These are phyloP conservation scores for Botrytis byssoidea DNA, from an alignment of 2,329 filamentous ascomycete species.

Conservation along the genomic window DNA sequence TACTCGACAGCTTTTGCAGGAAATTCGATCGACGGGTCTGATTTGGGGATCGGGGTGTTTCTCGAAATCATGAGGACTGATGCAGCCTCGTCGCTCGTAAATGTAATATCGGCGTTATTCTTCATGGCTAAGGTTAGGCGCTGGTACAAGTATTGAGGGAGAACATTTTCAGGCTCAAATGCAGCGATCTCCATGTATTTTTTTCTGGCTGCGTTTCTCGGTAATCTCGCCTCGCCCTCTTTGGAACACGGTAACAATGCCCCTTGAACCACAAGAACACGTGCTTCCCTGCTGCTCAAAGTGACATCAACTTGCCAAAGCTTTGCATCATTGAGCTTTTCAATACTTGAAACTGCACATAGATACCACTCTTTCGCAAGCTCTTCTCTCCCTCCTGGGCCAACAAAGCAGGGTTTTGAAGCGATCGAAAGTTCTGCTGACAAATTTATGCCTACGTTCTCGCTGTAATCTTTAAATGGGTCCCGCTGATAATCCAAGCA, in stretches of 20 bases:
- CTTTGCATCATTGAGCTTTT: not conserved
- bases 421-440: not conserved
- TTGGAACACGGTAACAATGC: not conserved
- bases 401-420: not conserved
- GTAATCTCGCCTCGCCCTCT: not conserved
- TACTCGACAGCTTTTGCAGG: not conserved
- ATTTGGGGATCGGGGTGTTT: not conserved
- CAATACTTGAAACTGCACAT: not conserved
- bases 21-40: not conserved
- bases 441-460: not conserved
- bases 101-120: not conserved
- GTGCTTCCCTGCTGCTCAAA: not conserved
- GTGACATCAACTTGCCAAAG: not conserved
- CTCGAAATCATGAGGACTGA: not conserved
- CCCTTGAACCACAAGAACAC: not conserved
- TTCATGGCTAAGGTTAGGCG: not conserved
- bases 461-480: not conserved
- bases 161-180: not conserved
- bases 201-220: not conserved
- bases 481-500: not conserved
- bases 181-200: not conserved
- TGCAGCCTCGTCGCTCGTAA: not conserved
- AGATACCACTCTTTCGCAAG: not conserved
- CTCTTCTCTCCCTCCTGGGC: not conserved
- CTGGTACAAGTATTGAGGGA: not conserved